Conservation (phyloP, 352 stramenopile species). For the Phytophthora niederhauseri region DNA sequence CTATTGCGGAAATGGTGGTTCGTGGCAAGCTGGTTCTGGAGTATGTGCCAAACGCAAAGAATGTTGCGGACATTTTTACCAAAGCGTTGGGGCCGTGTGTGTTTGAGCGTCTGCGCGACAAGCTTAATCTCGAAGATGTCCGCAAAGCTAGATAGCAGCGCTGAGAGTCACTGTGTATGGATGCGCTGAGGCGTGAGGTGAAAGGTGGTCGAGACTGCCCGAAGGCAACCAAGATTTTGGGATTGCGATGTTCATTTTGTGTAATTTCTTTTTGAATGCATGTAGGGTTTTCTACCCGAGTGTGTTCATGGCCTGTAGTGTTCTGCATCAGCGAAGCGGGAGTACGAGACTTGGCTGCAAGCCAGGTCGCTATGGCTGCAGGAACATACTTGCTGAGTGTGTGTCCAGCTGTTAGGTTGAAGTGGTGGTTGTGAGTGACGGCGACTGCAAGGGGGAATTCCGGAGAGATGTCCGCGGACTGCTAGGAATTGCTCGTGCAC, state of each 20-base stretch:
- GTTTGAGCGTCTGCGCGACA: conserved; percentile 8
- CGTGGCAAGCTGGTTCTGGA: not conserved
- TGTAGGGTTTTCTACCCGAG: not conserved
- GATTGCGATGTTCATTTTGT: not conserved
- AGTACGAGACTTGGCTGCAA: not conserved
- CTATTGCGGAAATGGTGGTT: not conserved
- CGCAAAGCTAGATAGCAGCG: not conserved
- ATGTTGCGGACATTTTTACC: conserved; percentile 17
- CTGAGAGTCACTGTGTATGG: not conserved
- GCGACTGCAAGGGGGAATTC: too few relatives aligned
- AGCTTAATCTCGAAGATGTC: conserved; percentile 9
- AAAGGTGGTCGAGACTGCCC: not conserved
- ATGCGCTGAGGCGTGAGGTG: not conserved
- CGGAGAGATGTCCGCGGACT: too few relatives aligned
- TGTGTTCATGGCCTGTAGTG: not conserved
- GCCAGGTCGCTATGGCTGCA: not conserved
- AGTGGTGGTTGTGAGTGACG: too few relatives aligned
- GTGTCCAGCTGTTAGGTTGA: not conserved
- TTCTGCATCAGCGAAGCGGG: not conserved
- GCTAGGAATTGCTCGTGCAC: too few relatives aligned
- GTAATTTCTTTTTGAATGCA: not conserved
- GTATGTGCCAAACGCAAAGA: conserved; percentile 9
- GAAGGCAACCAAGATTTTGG: not conserved
- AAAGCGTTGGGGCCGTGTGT: conserved; percentile 12
- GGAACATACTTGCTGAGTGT: not conserved